Evolutionary conservation across 345 rosid genomes (phyloP).

Genomic region (Hibiscus trionum): DNA sequence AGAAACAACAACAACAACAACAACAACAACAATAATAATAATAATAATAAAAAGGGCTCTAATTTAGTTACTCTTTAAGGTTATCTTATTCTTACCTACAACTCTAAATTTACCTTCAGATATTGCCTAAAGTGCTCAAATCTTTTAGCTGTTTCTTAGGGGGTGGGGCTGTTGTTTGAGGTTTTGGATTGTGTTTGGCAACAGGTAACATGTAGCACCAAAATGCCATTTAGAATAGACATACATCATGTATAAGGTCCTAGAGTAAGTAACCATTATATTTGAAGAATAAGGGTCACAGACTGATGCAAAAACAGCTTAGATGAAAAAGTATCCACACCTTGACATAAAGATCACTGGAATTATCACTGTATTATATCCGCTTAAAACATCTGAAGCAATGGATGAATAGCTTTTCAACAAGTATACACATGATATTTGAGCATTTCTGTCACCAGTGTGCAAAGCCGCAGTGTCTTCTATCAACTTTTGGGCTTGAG

Average conservation of each 20-base stretch:
- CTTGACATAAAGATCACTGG: conserved; percentile 88
- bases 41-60: not conserved
- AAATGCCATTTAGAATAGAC: not conserved
- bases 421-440: conserved; percentile 75
- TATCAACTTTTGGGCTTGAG: conserved; percentile 70
- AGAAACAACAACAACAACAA: too few relatives aligned
- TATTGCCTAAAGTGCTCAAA: not conserved
- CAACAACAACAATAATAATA: too few relatives aligned
- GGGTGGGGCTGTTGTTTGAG: not conserved
- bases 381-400: conserved; percentile 70
- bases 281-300: not conserved
- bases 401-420: conserved; percentile 67
- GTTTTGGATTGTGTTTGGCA: not conserved
- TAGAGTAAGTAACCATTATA: not conserved
- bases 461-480: conserved; percentile 82
- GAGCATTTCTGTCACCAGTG: conserved; percentile 69
- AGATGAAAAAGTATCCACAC: conserved; percentile 25
- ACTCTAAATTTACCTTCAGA: not conserved
- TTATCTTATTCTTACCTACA: not conserved
- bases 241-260: not conserved
- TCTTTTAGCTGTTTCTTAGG: not conserved
- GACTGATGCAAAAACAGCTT: not conserved
- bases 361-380: conserved; percentile 56
- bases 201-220: not conserved
- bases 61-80: not conserved